A percentile compares a stretch with the other conserved stretches of the same genome.
Evolutionary conservation across 1,284 basidiomycete genomes (phyloP).

Genomic region (Microbotryomycetes sp.): DNA sequence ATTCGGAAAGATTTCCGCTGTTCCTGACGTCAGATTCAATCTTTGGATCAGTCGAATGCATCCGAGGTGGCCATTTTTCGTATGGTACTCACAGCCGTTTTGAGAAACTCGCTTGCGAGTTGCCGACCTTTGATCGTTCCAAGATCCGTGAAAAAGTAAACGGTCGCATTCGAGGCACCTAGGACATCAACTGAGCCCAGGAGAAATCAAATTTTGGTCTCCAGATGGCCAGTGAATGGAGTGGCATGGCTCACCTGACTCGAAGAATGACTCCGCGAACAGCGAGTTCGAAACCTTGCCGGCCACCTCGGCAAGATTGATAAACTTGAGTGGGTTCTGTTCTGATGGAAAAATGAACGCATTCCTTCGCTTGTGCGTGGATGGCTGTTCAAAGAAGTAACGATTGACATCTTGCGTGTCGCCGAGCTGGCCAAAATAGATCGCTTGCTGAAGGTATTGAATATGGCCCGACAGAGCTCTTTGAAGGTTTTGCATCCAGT

Average conservation of each 20-base stretch:
- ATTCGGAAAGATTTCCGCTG: too few relatives aligned
- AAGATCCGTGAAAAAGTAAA: slow-evolving; percentile 72
- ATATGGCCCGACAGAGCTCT: slow-evolving; percentile 5
- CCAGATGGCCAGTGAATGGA: too few relatives aligned
- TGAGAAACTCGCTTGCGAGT: slow-evolving; percentile 58
- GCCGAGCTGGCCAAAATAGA: slow-evolving; percentile 58
- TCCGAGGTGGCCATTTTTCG: too few relatives aligned
- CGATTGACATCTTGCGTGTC: slow-evolving; percentile 57
- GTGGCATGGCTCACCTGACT: not conserved
- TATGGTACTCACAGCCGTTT: slow-evolving; percentile 55
- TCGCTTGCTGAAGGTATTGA: slow-evolving; percentile 44
- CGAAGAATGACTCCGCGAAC: slow-evolving; percentile 41
- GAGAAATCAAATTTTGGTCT: too few relatives aligned
- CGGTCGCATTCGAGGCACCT: slow-evolving; percentile 43
- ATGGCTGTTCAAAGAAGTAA: slow-evolving; percentile 85
- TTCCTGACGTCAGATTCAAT: too few relatives aligned
- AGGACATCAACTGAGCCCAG: too few relatives aligned
- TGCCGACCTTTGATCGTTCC: slow-evolving; percentile 56
- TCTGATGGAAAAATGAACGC: slow-evolving; percentile 56
- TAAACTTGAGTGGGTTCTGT: slow-evolving; percentile 49
- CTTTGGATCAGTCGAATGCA: too few relatives aligned
- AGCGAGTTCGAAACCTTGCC: slow-evolving; percentile 41
- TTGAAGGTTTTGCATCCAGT: slow-evolving; percentile 45
- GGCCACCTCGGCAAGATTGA: slow-evolving; percentile 53
- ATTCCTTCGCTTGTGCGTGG: slow-evolving; percentile 63